A percentile compares a stretch with the other conserved stretches of the same genome.
These are phyloP conservation scores for Dysphania ambrosioides DNA, from an alignment of 148 eudicot genomes.

Conservation along the genomic window DNA sequence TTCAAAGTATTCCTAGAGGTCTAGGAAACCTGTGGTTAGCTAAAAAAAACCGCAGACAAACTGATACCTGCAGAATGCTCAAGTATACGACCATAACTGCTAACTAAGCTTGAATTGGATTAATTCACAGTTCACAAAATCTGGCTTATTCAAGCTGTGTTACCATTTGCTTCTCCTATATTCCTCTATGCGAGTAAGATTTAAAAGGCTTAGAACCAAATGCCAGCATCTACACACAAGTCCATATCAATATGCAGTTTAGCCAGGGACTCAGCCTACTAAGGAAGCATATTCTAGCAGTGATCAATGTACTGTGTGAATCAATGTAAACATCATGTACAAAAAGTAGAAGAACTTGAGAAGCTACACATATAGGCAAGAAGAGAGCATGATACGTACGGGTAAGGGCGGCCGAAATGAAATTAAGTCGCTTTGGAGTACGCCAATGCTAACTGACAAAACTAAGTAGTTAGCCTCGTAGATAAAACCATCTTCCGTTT, in stretches of 20 bases:
- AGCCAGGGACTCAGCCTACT: not conserved
- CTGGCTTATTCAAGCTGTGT: no score
- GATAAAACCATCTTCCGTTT: constrained; percentile 70
- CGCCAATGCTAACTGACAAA: constrained; percentile 85
- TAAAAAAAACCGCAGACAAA: no score
- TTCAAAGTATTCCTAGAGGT: not conserved
- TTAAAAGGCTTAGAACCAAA: no score
- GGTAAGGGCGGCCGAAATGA: constrained; percentile 80
- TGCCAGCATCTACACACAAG: not conserved
- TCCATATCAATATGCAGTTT: not conserved
- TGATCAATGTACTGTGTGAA: not conserved
- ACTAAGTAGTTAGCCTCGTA: constrained; percentile 76
- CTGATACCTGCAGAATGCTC: no score
- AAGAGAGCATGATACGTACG: constrained; percentile 37
- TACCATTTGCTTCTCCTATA: no score
- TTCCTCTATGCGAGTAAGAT: no score
- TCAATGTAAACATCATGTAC: not conserved
- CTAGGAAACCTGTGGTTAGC: constrained; percentile 7
- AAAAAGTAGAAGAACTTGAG: no score
- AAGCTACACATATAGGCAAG: not conserved
- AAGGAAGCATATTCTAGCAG: not conserved
- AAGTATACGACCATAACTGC: no score
- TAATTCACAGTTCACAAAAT: no score
- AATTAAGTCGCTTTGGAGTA: constrained; percentile 83
- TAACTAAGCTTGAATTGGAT: no score